Percentiles rank a stretch among this genome's conserved stretches.
These are phyloP conservation scores for Xylaria sp. DNA, from an alignment of 2,329 filamentous ascomycete species.

Conservation along the genomic window DNA sequence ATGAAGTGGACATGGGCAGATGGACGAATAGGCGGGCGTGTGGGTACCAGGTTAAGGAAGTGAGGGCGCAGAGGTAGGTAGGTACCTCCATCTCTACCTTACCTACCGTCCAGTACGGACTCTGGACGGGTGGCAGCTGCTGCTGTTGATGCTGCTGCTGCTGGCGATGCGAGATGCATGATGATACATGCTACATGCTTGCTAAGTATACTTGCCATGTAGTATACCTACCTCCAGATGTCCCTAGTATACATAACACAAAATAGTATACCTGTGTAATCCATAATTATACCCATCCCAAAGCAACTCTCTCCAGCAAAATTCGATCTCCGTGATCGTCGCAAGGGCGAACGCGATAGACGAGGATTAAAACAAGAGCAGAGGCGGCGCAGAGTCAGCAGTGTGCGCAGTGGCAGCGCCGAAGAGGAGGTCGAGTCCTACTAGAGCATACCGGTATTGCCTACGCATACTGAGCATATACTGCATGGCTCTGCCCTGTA, in stretches of 20 bases:
- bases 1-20: slow-evolving; percentile 10
- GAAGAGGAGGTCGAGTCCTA: slow-evolving; percentile 14
- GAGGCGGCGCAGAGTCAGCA: no score
- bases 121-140: background rate
- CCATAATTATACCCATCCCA: background rate
- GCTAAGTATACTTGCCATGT: background rate
- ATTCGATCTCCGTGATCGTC: slow-evolving; percentile 26
- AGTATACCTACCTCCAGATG: no score
- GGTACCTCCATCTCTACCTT: background rate
- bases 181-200: slow-evolving; percentile 10
- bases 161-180: background rate
- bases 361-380: slow-evolving; percentile 6
- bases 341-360: slow-evolving; percentile 10
- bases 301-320: background rate
- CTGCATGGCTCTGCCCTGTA: no score
- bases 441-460: background rate
- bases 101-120: no score
- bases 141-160: background rate
- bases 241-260: no score
- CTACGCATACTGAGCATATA: no score
- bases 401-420: no score
- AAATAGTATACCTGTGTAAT: background rate
- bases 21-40: background rate
- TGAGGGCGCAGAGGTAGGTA: background rate
- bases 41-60: background rate